Conservation (phyloP, 1,284 basidiomycete genomes). For the Tylopilus orsonianus region DNA sequence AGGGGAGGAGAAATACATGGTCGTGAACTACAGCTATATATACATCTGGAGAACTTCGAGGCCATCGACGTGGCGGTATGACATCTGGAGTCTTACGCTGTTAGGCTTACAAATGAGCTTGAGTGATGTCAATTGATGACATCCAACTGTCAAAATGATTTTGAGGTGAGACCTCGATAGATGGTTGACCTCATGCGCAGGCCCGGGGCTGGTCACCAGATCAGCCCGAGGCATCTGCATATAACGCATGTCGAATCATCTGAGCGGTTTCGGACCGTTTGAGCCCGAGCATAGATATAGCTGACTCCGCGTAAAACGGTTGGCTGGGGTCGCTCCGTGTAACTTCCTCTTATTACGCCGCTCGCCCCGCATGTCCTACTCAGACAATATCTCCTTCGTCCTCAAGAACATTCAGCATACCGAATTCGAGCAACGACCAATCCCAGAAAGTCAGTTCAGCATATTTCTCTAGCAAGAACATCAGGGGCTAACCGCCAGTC, state of each 20-base stretch:
- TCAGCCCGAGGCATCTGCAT: background rate
- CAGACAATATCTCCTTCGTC: constrained; percentile 78
- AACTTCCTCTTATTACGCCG: background rate
- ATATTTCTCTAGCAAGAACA: background rate
- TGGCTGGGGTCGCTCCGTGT: too few species aligned
- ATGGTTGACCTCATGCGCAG: too few species aligned
- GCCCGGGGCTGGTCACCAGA: background rate
- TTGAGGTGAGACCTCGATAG: too few species aligned
- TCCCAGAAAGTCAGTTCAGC: constrained; percentile 64
- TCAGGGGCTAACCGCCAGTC: constrained; percentile 9
- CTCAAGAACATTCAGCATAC: constrained; percentile 73
- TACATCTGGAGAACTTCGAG: too few species aligned
- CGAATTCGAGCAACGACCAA: constrained; percentile 72
- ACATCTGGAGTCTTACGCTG: too few species aligned
- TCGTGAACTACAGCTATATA: too few species aligned
- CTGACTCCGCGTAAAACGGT: too few species aligned
- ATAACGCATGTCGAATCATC: background rate
- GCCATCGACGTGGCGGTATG: too few species aligned
- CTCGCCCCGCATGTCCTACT: constrained; percentile 43
- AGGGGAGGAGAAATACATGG: too few species aligned
- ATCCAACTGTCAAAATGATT: too few species aligned
- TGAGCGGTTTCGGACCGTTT: constrained; percentile 9
- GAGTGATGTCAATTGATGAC: too few species aligned
- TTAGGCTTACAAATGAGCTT: too few species aligned
- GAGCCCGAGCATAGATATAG: background rate